These are phyloP conservation scores for Trifolium repens DNA, from an alignment of 306 rosid species.

Conservation along the genomic window DNA sequence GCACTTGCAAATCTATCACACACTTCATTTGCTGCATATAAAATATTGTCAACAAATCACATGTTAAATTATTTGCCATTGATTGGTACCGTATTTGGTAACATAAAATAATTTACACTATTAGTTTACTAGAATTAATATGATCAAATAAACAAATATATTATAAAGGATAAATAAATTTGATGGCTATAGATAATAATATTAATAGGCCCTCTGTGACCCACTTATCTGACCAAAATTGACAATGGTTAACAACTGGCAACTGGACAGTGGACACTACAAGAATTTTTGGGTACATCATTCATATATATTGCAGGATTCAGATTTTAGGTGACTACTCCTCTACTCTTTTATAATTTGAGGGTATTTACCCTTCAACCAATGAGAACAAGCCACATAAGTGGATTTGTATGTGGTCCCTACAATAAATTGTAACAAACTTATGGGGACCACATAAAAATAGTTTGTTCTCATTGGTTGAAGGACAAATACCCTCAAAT, in stretches of 20 bases:
- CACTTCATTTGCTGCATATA: conserved; percentile 67
- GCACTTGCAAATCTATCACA: conserved; percentile 76
- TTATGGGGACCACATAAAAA: too few relatives aligned
- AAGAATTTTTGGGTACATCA: background rate
- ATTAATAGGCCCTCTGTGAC: background rate
- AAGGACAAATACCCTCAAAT: too few relatives aligned
- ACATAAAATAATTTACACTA: background rate
- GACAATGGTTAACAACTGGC: background rate
- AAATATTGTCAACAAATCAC: background rate
- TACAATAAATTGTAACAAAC: too few relatives aligned
- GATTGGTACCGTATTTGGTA: background rate
- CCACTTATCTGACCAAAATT: background rate
- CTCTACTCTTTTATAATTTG: too few relatives aligned
- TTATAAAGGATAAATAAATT: too few relatives aligned
- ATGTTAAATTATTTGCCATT: background rate
- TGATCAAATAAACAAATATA: background rate
- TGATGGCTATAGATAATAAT: too few relatives aligned
- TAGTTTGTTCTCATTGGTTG: too few relatives aligned
- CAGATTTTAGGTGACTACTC: too few relatives aligned
- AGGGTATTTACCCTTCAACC: too few relatives aligned
- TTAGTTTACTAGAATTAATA: background rate
- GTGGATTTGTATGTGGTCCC: too few relatives aligned
- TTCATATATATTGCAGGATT: too few relatives aligned
- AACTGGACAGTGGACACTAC: background rate
- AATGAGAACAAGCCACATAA: too few relatives aligned